Evolutionary conservation across 2,329 filamentous ascomycete species (phyloP).

Genomic region (Curvularia spicifera): DNA sequence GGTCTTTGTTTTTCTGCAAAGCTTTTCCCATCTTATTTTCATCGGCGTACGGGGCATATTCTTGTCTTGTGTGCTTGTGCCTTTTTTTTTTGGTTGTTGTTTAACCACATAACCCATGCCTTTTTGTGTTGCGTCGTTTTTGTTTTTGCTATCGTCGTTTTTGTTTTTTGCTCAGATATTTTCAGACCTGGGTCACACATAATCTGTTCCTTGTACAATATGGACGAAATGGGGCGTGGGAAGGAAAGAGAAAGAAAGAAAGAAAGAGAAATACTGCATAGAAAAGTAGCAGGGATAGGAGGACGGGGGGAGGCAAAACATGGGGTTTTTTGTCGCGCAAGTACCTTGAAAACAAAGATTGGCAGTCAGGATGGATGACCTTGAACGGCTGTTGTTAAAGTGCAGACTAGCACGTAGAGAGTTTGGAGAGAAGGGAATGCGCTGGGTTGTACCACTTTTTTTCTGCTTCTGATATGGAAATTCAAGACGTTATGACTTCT

Average conservation of each 20-base stretch:
- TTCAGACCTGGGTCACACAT: slow-evolving; percentile 24
- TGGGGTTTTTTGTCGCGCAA: slow-evolving; percentile 1
- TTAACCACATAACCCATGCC: neutral
- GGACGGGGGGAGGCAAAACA: neutral
- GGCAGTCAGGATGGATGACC: neutral
- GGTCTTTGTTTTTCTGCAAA: neutral
- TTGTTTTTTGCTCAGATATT: neutral
- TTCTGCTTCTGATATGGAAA: slow-evolving; percentile 28
- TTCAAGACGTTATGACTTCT: slow-evolving; percentile 44
- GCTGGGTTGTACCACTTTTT: slow-evolving; percentile 4
- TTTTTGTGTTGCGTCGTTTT: neutral
- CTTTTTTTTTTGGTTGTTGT: slow-evolving; percentile 1
- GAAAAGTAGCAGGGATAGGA: neutral
- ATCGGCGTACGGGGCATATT: slow-evolving; percentile 7
- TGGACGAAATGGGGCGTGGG: slow-evolving; percentile 6
- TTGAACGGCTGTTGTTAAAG: slow-evolving; percentile 2
- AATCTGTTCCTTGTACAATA: slow-evolving; percentile 43
- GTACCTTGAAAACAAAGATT: neutral
- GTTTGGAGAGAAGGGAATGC: neutral
- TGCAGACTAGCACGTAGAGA: slow-evolving; percentile 3
- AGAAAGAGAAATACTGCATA: neutral
- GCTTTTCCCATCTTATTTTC: slow-evolving; percentile 6
- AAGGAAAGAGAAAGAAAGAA: neutral
- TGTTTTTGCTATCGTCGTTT: neutral
- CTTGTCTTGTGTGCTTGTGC: neutral